Evolutionary conservation across 2,329 filamentous ascomycete species (phyloP).

Genomic region (Rhynchosporium secalis): DNA sequence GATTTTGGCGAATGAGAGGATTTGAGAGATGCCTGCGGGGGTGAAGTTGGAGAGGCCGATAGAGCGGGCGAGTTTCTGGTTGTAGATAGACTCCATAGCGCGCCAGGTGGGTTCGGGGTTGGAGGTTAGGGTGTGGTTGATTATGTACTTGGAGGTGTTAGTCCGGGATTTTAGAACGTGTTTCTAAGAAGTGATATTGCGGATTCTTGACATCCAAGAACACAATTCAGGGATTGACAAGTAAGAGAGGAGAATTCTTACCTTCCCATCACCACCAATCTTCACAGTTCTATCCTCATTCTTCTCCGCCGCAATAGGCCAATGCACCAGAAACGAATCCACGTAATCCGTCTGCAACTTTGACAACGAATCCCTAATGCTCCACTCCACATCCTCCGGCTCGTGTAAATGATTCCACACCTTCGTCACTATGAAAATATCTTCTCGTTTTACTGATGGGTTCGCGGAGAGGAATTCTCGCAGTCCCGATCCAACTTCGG

Average conservation of each 20-base stretch:
- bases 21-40: constrained; percentile 52
- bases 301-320: constrained; percentile 78
- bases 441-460: constrained; percentile 68
- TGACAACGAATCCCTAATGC: constrained; percentile 70
- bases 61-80: constrained; percentile 56
- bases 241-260: constrained; percentile 28
- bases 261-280: constrained; percentile 54
- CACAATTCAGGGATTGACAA: too few relatives aligned
- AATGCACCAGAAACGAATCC: constrained; percentile 80
- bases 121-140: constrained; percentile 64
- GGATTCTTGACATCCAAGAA: too few relatives aligned
- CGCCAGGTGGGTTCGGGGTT: constrained; percentile 71
- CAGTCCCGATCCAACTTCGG: constrained; percentile 77
- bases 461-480: constrained; percentile 63
- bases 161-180: neutral
- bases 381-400: constrained; percentile 62
- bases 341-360: constrained; percentile 76
- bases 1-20: constrained; percentile 50
- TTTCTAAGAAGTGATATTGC: neutral
- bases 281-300: constrained; percentile 63
- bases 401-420: constrained; percentile 78
- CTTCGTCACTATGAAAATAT: constrained; percentile 84
- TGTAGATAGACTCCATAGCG: constrained; percentile 67
- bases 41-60: constrained; percentile 65
- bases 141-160: constrained; percentile 49